Conservation (phyloP, 2,329 filamentous ascomycete genomes). For the Pestalotiopsis sp. region DNA sequence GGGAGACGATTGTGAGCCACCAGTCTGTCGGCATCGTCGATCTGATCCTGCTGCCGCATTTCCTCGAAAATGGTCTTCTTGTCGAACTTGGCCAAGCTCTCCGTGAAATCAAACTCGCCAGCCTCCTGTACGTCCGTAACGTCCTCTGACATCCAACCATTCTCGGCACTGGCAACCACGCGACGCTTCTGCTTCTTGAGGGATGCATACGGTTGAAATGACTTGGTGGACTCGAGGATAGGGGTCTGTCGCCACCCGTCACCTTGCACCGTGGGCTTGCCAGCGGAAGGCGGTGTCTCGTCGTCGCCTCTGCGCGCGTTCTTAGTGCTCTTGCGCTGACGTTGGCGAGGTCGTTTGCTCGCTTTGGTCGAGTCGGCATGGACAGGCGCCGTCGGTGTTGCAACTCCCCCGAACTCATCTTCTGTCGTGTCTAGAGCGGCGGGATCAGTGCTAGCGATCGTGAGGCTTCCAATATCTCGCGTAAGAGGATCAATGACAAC, state of each 20-base stretch:
- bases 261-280: slow-evolving; percentile 35
- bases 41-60: slow-evolving; percentile 84
- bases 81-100: slow-evolving; percentile 90
- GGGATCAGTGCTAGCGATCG: slow-evolving; percentile 20
- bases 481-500: slow-evolving; percentile 4
- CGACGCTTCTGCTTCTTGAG: slow-evolving; percentile 58
- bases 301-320: slow-evolving; percentile 17
- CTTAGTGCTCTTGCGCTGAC: slow-evolving; percentile 26
- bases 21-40: slow-evolving; percentile 88
- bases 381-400: slow-evolving; percentile 22
- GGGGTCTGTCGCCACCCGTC: slow-evolving; percentile 64
- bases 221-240: slow-evolving; percentile 61
- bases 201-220: slow-evolving; percentile 65
- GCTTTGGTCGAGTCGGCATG: slow-evolving; percentile 19
- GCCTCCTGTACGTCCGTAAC: slow-evolving; percentile 92
- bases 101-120: slow-evolving; percentile 92
- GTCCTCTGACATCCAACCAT: slow-evolving; percentile 95
- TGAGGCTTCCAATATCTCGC: slow-evolving; percentile 17
- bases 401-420: slow-evolving; percentile 20
- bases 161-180: slow-evolving; percentile 52
- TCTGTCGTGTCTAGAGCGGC: slow-evolving; percentile 20
- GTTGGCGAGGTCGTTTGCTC: slow-evolving; percentile 22
- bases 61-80: slow-evolving; percentile 91
- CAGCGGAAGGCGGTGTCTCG: slow-evolving; percentile 21
- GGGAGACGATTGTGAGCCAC: slow-evolving; percentile 81